Base-by-base conservation (phyloP, 2,329 filamentous ascomycete species). In the Colletotrichum musicola region DNA sequence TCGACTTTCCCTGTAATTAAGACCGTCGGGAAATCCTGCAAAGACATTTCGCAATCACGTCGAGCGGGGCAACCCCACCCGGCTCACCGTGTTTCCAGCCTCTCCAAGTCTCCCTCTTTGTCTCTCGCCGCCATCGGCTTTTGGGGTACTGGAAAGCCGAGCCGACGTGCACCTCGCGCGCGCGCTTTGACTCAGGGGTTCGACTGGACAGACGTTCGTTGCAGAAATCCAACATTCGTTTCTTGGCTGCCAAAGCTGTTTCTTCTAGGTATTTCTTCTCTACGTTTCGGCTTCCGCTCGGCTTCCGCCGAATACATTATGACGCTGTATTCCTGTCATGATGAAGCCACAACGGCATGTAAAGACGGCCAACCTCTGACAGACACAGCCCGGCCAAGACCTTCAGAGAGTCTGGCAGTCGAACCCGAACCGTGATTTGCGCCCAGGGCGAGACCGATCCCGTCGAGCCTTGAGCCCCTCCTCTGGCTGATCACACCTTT, bases 301-400 rank as follows among this genome's bases (percentile, higher is more conserved):
- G 30, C 40, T 30, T n/a, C 20, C 22, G 16, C 25, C 10, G 18
- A 27, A 49, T 55, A 9, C 14, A 14, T 42, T 14, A 27, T 38
- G 12, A 10, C 30, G 30, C 30, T 25, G 13, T 47, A 6, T n/a
- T 42, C 40, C 13, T n/a, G 40, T 42, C 40, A n/a, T 42, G 40
- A 42, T 46, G 10, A 54, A 49, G 9, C 42, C 35, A n/a, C 7
- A 5, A 42, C 4, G 14, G 53, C 42, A 7, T n/a, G 16, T 13
- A 46, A 14, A 18, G 10, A 42, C 9, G 58, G 25, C 13, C n/a
- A 22, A 35, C 25, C 22, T 62, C 50, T 50, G 10, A 66, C 63
- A 66, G 18, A 57, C 63, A 66, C 63, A 62, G 63, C 63, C 63
- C 30, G 10, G 50, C 63, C 58, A 66, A 66, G 63, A 50, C n/a